phyloP scores from a whole-genome alignment of 176 grass and related monocot species.

The Oryza officinalis region DNA sequence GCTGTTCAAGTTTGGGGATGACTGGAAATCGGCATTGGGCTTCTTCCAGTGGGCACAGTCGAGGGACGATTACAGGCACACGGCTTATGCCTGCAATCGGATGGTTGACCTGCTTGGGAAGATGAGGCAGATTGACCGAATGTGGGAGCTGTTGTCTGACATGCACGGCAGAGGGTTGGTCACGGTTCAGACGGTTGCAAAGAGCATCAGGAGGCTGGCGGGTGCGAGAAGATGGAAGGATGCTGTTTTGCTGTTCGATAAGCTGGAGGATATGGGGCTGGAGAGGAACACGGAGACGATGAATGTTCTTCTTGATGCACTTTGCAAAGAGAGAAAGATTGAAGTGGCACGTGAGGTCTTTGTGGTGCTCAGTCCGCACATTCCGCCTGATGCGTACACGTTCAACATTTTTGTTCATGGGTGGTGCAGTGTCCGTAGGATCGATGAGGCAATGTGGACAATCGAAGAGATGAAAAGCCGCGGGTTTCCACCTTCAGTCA shows the following conservation, averaged over 20 bases:
- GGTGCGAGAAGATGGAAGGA: constrained; percentile 78
- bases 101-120: constrained; percentile 89
- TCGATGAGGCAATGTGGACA: constrained; percentile 82
- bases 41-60: constrained; percentile 79
- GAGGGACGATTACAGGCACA: constrained; percentile 58
- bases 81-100: constrained; percentile 55
- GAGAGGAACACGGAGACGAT: constrained; percentile 65
- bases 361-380: constrained; percentile 52
- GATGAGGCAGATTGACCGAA: constrained; percentile 71
- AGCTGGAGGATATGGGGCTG: constrained; percentile 65
- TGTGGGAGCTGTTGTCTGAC: constrained; percentile 75
- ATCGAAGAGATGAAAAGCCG: constrained; percentile 64
- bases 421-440: constrained; percentile 65
- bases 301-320: constrained; percentile 78
- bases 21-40: constrained; percentile 82
- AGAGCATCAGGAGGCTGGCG: constrained; percentile 81
- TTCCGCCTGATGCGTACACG: constrained; percentile 65
- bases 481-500: constrained; percentile 64
- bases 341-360: constrained; percentile 64
- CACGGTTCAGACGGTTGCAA: constrained; percentile 62
- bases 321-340: constrained; percentile 87
- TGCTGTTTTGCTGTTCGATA: constrained; percentile 56
- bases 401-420: constrained; percentile 92
- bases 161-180: constrained; percentile 52
- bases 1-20: constrained; percentile 66